Base-by-base conservation (phyloP, 257 asterid genomes). In the Datura wrightii region DNA sequence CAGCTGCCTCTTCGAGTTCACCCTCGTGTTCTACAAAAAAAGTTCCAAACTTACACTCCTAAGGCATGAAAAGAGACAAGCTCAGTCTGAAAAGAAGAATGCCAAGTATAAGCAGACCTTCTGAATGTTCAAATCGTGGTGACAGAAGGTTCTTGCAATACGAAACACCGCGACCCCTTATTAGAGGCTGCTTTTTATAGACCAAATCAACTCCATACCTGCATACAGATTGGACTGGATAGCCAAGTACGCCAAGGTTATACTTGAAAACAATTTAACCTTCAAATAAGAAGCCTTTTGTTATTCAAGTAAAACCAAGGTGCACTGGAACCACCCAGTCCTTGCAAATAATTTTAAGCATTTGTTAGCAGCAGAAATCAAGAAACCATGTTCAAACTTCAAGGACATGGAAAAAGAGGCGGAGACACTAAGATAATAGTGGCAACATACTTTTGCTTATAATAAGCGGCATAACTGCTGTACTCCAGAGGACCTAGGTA, bases 401-500 rank as follows among this genome's bases (percentile, higher is more conserved):
- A 10, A 37, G 79, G 14, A 69, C 71, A 11, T 67, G 83, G 65
- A 65, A 88, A 85, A 70, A 83, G 10, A 78, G 31, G 18, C 42
- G 53, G 44, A 63, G 83, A 82, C 60, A 84, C 87, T 60, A 74
- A 55, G 78, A 59, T 62, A 70, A 62, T 34, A 85, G 36, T 72
- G 83, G 16, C 10, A 74, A 74, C 98, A 62, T 93, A 97, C 99
- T 97, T 97, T 86, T 93, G 99, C 89, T 92, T 97, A 88, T 97
- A 97, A 91, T 94, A 97, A 86, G 94, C 99, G 56, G 99, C 98
- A 87, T 97, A 97, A 82, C 98, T 93, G 86, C 97, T 89, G 87
- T 97, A 97, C 92, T 97, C 99, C 86, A 97, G 87, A 79, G 98
- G 99, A 88, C 99, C 98, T 85, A 97, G 98, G 89, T 97, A 97